Conservation (phyloP, 2,329 filamentous ascomycete species). For the Aspergillus costaricaensis region DNA sequence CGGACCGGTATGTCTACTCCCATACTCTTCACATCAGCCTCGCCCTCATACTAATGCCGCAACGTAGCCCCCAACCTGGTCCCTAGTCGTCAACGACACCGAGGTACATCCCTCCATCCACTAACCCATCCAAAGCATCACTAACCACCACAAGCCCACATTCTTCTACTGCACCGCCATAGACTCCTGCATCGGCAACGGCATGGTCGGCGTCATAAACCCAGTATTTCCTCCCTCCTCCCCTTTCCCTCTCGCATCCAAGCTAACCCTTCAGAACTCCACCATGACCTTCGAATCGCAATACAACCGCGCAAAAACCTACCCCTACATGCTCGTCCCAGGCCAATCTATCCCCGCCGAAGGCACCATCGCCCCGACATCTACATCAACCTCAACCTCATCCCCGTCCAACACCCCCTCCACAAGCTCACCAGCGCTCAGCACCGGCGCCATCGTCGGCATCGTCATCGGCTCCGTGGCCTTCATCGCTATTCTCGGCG, state of each 20-base stretch:
- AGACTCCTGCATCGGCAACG: conserved; percentile 63
- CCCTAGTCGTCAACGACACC: conserved; percentile 59
- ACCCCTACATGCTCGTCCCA: conserved; percentile 58
- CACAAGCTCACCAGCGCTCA: conserved; percentile 27
- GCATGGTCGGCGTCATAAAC: conserved; percentile 79
- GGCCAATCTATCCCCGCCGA: conserved; percentile 59
- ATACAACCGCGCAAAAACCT: conserved; percentile 49
- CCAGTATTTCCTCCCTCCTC: conserved; percentile 48
- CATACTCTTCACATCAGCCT: too few relatives aligned
- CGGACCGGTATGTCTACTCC: conserved; percentile 29
- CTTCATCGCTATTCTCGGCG: conserved; percentile 51
- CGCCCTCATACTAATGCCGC: background rate
- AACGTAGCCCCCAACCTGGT: conserved; percentile 40
- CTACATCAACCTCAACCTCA: conserved; percentile 12
- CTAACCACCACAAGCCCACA: conserved; percentile 48
- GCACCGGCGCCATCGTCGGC: conserved; percentile 59
- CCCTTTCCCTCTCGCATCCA: background rate
- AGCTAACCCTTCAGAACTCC: conserved; percentile 38
- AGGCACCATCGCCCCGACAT: conserved; percentile 25
- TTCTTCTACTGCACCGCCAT: conserved; percentile 72
- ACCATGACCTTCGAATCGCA: conserved; percentile 54
- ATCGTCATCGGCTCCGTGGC: conserved; percentile 58
- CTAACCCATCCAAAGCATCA: background rate
- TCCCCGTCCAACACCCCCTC: conserved; percentile 12
- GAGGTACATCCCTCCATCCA: conserved; percentile 32